phyloP scores from a whole-genome alignment of 1,284 basidiomycete species.

The Athelia psychrophila region DNA sequence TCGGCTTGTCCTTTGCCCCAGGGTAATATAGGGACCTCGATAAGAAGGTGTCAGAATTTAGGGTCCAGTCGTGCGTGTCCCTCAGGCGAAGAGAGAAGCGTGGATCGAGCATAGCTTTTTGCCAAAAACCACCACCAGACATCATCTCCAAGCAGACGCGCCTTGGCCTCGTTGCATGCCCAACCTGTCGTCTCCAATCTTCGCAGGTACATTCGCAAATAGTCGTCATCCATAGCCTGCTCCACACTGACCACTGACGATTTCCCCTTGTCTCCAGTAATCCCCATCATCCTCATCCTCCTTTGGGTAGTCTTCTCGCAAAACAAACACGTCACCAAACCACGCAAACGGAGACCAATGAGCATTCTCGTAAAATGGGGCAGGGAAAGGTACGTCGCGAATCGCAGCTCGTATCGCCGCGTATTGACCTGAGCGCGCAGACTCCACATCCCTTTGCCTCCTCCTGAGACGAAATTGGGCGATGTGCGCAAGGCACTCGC shows the following conservation, averaged over 20 bases:
- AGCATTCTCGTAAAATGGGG: constrained; percentile 64
- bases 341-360: constrained; percentile 25
- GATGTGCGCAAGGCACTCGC: constrained; percentile 55
- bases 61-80: neutral
- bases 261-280: constrained; percentile 15
- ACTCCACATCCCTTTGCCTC: constrained; percentile 56
- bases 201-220: constrained; percentile 19
- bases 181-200: constrained; percentile 21
- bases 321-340: constrained; percentile 16
- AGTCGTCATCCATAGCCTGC: too few species aligned
- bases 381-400: constrained; percentile 42
- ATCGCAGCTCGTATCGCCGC: neutral
- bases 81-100: neutral
- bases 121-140: neutral
- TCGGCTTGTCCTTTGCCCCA: neutral
- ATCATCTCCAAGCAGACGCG: too few species aligned
- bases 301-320: constrained; percentile 27
- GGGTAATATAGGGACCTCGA: neutral
- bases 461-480: constrained; percentile 50
- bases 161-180: constrained; percentile 4
- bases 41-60: neutral
- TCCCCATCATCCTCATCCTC: constrained; percentile 26
- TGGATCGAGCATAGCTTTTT: neutral
- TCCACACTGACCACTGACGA: constrained; percentile 7
- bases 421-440: constrained; percentile 20